Evolutionary conservation across 2,329 filamentous ascomycete genomes (phyloP), one percentile per base, ranked within the genome.

Genomic region (Trichoderma hamatum): DNA sequence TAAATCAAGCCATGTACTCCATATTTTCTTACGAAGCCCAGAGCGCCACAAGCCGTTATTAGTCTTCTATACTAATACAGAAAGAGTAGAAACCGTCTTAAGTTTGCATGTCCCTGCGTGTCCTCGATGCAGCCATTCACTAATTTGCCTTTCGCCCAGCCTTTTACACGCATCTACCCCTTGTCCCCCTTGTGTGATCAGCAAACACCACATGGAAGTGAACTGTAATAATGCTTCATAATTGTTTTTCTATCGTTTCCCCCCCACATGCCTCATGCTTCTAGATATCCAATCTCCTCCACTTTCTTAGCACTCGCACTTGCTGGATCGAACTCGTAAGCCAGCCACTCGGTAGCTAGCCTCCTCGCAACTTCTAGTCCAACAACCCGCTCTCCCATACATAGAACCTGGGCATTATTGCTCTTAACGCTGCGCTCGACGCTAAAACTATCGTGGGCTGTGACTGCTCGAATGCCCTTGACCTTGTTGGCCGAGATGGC

Each of bases 401-500:
- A 96, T 71, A 96, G 82, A 36, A 96, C 92, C 81, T 97, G 93
- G 3, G 92, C 92, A 78, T 96, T 90, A 79, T 96, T 96, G 82
- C 90, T 93, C 75, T 95, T 81, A 13, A 96, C 87, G 24, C 91
- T 89, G 61, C 92, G 83, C 84, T 96, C 93, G 6, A 96, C 92
- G 68, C 87, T 90, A 83, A 94, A 97, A 73, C 89, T 90, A 78
- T 96, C 93, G 78, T 97, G 93, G 1, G 93, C 93, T 5, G 93
- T 96, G 21, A 96, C 93, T n/a, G 93, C 93, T 28, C 93, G 85
- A 71, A 96, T 88, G 6, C 93, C 93, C 68, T 89, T 90, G 72
- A 96, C 89, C 80, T 96, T 96, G 85, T 96, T 96, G 73, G 93
- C 93, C n/a, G 88, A 83, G 77, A 96, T 96, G 74, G 93, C 93